Conservation (phyloP, 2,329 filamentous ascomycete genomes). For the Ophiostoma perfectum region DNA sequence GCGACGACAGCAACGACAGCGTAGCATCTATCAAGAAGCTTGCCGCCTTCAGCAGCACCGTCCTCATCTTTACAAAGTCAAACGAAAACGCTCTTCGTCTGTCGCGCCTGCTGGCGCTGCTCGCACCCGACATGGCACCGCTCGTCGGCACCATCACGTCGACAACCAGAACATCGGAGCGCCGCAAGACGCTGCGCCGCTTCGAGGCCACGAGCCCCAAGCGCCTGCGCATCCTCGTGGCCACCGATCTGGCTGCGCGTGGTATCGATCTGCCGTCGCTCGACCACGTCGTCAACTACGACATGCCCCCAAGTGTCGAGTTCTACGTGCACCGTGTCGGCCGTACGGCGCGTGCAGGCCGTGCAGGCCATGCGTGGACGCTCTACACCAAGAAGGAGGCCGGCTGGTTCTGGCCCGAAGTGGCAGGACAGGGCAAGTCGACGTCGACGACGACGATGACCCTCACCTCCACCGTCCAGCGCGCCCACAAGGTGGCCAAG, state of each 20-base stretch:
- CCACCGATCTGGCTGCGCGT: slow-evolving; percentile 87
- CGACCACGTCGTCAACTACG: slow-evolving; percentile 88
- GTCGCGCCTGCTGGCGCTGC: slow-evolving; percentile 67
- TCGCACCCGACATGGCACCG: slow-evolving; percentile 54
- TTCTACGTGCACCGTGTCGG: slow-evolving; percentile 90
- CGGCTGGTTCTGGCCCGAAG: slow-evolving; percentile 85
- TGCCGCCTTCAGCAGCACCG: slow-evolving; percentile 37
- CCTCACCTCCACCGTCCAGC: slow-evolving; percentile 35
- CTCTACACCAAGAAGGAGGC: slow-evolving; percentile 76
- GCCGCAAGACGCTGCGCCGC: slow-evolving; percentile 61
- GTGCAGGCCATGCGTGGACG: slow-evolving; percentile 75
- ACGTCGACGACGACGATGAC: neutral
- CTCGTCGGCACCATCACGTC: slow-evolving; percentile 69
- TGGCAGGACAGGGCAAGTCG: slow-evolving; percentile 46
- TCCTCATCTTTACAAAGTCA: slow-evolving; percentile 83
- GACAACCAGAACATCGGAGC: slow-evolving; percentile 65
- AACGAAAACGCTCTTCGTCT: slow-evolving; percentile 84
- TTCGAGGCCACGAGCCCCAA: slow-evolving; percentile 52
- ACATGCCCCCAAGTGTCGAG: slow-evolving; percentile 73
- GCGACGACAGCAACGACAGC: neutral
- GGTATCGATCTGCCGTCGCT: slow-evolving; percentile 78
- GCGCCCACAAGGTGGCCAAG: slow-evolving; percentile 44
- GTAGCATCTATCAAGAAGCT: neutral
- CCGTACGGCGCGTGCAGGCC: slow-evolving; percentile 78
- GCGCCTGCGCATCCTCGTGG: slow-evolving; percentile 66